Conservation (phyloP, 2,329 filamentous ascomycete genomes). For the Bipolaris cookei region DNA sequence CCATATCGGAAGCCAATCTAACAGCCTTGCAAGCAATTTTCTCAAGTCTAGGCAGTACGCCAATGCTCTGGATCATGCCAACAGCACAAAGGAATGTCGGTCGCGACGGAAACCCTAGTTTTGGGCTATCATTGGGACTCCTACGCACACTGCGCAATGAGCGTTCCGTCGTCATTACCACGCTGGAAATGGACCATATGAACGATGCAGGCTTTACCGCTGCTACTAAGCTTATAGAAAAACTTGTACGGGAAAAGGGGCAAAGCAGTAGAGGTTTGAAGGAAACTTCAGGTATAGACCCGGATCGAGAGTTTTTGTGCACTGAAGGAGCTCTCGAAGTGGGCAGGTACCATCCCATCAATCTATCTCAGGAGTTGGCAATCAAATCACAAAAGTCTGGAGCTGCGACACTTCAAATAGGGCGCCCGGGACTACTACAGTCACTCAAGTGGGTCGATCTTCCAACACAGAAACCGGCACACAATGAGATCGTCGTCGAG, state of each 20-base stretch:
- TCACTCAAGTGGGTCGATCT: neutral
- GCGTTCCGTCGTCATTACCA: neutral
- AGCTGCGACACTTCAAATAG: neutral
- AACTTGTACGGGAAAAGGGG: neutral
- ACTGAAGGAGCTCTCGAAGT: neutral
- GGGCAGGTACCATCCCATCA: neutral
- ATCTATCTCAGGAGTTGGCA: neutral
- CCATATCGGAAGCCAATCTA: neutral
- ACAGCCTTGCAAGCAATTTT: neutral
- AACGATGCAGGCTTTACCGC: neutral
- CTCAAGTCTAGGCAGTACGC: neutral
- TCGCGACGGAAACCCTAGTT: neutral
- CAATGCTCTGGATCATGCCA: neutral
- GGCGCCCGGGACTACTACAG: neutral
- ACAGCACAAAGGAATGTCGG: neutral
- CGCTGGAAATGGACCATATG: neutral
- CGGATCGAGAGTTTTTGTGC: neutral
- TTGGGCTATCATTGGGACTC: neutral
- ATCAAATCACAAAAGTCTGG: neutral
- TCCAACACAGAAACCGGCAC: neutral
- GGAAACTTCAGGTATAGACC: neutral
- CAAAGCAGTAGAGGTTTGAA: neutral
- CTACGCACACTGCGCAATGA: neutral
- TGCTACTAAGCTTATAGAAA: neutral
- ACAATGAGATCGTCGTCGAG: slow-evolving; percentile 28